Conservation (phyloP, 352 stramenopile species). For the Phytophthora citrophthora region DNA sequence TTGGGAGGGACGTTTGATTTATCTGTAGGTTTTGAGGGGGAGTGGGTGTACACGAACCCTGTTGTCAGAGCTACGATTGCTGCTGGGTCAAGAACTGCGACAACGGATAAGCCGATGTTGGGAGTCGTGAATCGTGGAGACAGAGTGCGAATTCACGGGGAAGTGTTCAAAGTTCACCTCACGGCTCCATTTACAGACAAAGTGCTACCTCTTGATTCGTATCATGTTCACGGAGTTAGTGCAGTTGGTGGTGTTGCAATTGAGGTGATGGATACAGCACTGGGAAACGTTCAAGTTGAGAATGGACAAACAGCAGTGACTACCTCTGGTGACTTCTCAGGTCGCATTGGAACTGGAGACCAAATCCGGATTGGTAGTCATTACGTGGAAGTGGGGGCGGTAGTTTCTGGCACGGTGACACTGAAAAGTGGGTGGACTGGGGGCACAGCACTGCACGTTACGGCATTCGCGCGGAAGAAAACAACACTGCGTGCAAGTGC, state of each 20-base stretch:
- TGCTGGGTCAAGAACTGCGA: slow-evolving; percentile 57
- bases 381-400: slow-evolving; percentile 52
- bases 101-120: slow-evolving; percentile 57
- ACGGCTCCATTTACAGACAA: slow-evolving; percentile 76
- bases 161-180: slow-evolving; percentile 69
- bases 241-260: slow-evolving; percentile 16
- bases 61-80: slow-evolving; percentile 45
- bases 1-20: slow-evolving; percentile 74
- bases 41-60: slow-evolving; percentile 40
- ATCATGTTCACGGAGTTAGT: slow-evolving; percentile 61
- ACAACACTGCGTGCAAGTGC: slow-evolving; percentile 56
- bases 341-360: slow-evolving; percentile 43
- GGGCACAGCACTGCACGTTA: slow-evolving; percentile 51
- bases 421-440: slow-evolving; percentile 57
- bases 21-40: slow-evolving; percentile 74
- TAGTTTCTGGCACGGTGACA: slow-evolving; percentile 38
- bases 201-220: slow-evolving; percentile 67
- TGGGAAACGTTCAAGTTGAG: slow-evolving; percentile 68
- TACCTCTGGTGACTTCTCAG: slow-evolving; percentile 54
- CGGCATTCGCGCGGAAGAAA: slow-evolving; percentile 74
- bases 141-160: slow-evolving; percentile 51
- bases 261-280: slow-evolving; percentile 60
- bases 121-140: slow-evolving; percentile 77
- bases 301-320: slow-evolving; percentile 36
- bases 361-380: slow-evolving; percentile 62